phyloP scores from a whole-genome alignment of 2,329 filamentous ascomycete species.

The Pyricularia pennisetigena region DNA sequence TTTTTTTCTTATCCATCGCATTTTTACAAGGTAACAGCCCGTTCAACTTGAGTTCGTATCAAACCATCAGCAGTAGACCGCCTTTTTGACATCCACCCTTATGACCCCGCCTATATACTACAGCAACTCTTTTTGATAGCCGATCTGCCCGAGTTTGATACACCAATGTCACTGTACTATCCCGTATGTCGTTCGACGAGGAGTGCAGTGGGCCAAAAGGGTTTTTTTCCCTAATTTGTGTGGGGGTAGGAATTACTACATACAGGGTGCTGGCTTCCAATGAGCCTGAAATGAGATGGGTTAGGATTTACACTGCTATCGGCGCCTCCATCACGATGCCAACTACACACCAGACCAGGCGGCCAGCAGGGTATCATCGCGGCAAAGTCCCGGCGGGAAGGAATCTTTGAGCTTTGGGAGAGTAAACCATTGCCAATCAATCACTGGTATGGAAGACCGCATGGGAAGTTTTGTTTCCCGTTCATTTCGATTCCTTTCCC shows the following conservation, averaged over 20 bases:
- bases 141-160: no score
- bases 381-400: background rate
- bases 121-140: no score
- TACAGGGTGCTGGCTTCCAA: background rate
- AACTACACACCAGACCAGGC: background rate
- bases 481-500: background rate
- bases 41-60: no score
- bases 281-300: no score
- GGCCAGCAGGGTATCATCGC: background rate
- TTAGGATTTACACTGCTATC: background rate
- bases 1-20: no score
- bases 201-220: background rate
- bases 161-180: no score
- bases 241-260: no score
- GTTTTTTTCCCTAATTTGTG: no score
- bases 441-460: background rate
- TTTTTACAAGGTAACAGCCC: background rate
- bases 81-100: no score
- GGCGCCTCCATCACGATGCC: background rate
- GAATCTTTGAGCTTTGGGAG: background rate
- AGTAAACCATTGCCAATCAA: background rate
- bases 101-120: no score
- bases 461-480: background rate
- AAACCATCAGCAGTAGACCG: no score
- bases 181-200: background rate